Conservation (phyloP, 306 rosid genomes). For the Pterocarpus santalinus region DNA sequence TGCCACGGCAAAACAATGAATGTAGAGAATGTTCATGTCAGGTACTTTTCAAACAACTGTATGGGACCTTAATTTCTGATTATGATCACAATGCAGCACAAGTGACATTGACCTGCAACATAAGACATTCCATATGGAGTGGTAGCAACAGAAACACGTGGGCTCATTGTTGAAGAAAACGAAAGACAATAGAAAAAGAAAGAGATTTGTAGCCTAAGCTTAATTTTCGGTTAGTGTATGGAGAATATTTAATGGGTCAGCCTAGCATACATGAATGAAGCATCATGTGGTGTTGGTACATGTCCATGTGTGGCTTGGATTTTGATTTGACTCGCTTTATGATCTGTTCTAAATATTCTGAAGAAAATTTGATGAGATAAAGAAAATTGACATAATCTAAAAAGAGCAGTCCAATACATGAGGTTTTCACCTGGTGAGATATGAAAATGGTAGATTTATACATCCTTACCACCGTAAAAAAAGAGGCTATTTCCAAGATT, state of each 20-base stretch:
- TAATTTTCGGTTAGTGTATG: slow-evolving; percentile 25
- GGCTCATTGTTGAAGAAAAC: slow-evolving; percentile 43
- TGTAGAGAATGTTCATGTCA: slow-evolving; percentile 47
- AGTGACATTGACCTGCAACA: slow-evolving; percentile 41
- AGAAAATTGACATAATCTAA: not conserved
- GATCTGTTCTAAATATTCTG: not conserved
- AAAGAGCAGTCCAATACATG: no score
- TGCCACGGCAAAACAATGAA: slow-evolving; percentile 17
- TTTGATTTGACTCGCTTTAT: not conserved
- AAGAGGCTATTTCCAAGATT: no score
- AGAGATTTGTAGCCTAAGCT: slow-evolving; percentile 45
- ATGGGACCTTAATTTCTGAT: slow-evolving; percentile 32
- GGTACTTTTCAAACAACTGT: slow-evolving; percentile 11
- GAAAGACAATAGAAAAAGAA: slow-evolving; percentile 27
- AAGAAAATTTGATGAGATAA: not conserved
- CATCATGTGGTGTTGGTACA: not conserved
- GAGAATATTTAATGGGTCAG: not conserved
- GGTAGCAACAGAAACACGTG: slow-evolving; percentile 57
- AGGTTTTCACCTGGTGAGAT: no score
- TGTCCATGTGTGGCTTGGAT: no score
- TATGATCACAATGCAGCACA: slow-evolving; percentile 29
- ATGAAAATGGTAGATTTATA: no score
- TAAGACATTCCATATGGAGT: slow-evolving; percentile 38
- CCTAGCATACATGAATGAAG: slow-evolving; percentile 30
- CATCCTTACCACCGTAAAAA: no score